Base-by-base conservation (phyloP, 805 yeast species). In the Ogataea naganishii region DNA sequence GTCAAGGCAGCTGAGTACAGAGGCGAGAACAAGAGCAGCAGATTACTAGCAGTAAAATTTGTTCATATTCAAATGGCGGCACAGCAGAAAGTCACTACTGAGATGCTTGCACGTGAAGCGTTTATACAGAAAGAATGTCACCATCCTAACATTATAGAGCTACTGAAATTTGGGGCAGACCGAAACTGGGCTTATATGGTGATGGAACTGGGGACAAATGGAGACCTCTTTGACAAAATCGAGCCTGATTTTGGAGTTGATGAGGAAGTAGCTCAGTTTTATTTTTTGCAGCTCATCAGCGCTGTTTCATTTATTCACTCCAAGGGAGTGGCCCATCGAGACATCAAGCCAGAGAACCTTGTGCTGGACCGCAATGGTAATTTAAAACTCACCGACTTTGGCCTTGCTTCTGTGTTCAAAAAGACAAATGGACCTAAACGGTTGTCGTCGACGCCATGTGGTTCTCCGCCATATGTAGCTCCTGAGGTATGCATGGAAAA, bases 391-490 rank as follows among this genome's bases (percentile, higher is more conserved):
- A 76, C 84, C 0, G 92, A 80, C 53, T 80, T 81, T 54, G 92
- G 92, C 0, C 54, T 81, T 11, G 85, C 88, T 0, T 66, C 75
- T 18, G 72, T 74, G 7, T 78, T 66, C 43, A 64, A 58, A 38
- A 66, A 67, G 24, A 62, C 58, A 22, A 51, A 49, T 11, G 80
- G 80, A 2, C 49, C 61, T 4, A 60, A 58, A 28, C 51, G 75
- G 34, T 32, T 62, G 27, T 65, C 75, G 23, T 48, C 54, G 15
- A 68, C 75, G 18, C 66, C 78, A 19, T 71, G 85, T 50, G 81
- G 89, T 0, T 75, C 82, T 1, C 80, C 83, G 2, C 88, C 86
- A 5, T 80, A 80, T 46, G 69, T 78, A 61, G 89, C 92, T 1
- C 92, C 92, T 2, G 92, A 80, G 43, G 66, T 80, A 13, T 55